Percentiles rank a stretch among this genome's conserved stretches.
Evolutionary conservation across 192 early-diverging fungal genomes (phyloP).

Genomic region (Gonapodya prolifera): DNA sequence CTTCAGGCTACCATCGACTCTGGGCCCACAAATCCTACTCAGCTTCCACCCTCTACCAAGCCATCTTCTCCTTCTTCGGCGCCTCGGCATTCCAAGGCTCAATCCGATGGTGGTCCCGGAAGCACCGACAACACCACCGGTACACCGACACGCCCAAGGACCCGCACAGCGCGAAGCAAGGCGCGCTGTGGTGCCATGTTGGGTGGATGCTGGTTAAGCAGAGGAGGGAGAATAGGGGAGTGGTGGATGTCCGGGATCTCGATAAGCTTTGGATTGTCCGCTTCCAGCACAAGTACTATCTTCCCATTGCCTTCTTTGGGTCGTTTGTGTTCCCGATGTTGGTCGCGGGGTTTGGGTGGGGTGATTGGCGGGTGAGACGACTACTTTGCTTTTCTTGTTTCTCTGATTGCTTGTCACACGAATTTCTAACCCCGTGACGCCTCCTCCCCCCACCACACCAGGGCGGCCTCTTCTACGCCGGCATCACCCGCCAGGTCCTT

Average conservation of each 20-base stretch:
- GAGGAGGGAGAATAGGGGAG: constrained; percentile 55
- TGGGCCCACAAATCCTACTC: constrained; percentile 70
- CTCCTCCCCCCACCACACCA: neutral
- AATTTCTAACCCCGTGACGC: too few relatives aligned
- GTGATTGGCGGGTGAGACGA: constrained; percentile 42
- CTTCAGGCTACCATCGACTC: constrained; percentile 63
- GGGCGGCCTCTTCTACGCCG: constrained; percentile 70
- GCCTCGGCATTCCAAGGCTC: constrained; percentile 70
- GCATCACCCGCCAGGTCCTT: constrained; percentile 53
- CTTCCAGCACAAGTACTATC: constrained; percentile 70
- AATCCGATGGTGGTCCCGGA: constrained; percentile 73
- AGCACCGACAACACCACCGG: constrained; percentile 76
- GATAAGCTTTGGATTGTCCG: constrained; percentile 54
- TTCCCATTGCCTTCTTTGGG: constrained; percentile 47
- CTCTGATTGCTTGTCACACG: too few relatives aligned
- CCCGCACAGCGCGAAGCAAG: constrained; percentile 66
- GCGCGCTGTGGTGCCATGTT: constrained; percentile 68
- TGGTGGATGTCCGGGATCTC: constrained; percentile 70
- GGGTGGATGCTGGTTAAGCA: constrained; percentile 79
- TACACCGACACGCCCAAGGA: constrained; percentile 75
- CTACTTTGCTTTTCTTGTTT: too few relatives aligned
- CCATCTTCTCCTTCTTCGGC: constrained; percentile 46
- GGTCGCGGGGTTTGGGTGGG: constrained; percentile 72
- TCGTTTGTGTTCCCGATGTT: constrained; percentile 65
- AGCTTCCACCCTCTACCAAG: constrained; percentile 43